Evolutionary conservation across 345 rosid genomes (phyloP).

Genomic region (Aquilaria yunnanensis): DNA sequence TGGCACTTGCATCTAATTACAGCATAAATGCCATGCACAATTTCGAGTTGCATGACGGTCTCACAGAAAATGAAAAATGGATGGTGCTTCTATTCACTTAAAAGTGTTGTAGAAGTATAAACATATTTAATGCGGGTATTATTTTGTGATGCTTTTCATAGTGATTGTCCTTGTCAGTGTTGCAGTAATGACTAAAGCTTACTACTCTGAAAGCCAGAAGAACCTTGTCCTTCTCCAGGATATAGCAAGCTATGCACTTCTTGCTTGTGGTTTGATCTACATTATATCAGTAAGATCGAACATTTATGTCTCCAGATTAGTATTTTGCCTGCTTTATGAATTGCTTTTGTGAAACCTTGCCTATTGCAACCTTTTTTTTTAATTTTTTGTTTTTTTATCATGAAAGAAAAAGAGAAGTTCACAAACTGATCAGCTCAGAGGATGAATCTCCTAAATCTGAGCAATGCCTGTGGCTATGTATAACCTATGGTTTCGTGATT

Average conservation of each 20-base stretch:
- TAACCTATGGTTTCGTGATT: too few species aligned
- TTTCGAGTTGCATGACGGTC: too few species aligned
- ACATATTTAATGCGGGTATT: too few species aligned
- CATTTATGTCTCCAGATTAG: not conserved
- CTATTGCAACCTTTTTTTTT: not conserved
- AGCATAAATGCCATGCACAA: too few species aligned
- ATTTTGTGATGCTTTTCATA: not conserved
- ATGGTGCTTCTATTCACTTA: too few species aligned
- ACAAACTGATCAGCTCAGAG: too few species aligned
- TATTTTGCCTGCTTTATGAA: not conserved
- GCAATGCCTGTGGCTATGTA: too few species aligned
- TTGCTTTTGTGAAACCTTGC: not conserved
- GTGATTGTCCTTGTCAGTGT: slow-evolving; percentile 40
- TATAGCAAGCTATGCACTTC: slow-evolving; percentile 85
- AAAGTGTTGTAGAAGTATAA: too few species aligned
- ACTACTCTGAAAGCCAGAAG: slow-evolving; percentile 35
- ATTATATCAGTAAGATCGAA: slow-evolving; percentile 51
- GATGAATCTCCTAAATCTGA: too few species aligned
- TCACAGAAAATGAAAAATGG: too few species aligned
- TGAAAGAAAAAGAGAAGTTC: too few species aligned
- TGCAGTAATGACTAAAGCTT: slow-evolving; percentile 98
- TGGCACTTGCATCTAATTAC: too few species aligned
- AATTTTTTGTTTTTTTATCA: not conserved
- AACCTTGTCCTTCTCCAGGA: slow-evolving; percentile 67
- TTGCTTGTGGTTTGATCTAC: slow-evolving; percentile 79